Evolutionary conservation across 805 yeast genomes (phyloP).

Genomic region (Saturnispora gosingensis): DNA sequence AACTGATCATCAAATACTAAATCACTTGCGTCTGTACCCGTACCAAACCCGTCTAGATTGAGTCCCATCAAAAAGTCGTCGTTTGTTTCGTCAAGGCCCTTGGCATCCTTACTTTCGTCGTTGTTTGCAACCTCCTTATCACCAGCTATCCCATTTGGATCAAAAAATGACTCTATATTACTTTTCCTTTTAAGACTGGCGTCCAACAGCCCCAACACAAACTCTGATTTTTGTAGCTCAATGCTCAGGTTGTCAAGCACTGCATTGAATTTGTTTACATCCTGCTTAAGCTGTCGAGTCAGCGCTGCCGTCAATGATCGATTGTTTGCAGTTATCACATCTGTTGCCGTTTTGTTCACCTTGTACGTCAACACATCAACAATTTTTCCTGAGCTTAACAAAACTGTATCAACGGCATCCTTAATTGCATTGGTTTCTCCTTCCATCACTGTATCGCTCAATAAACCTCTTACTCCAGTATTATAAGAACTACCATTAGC

Average conservation of each 20-base stretch:
- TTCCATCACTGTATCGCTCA: background rate
- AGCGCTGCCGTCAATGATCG: constrained; percentile 22
- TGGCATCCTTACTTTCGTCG: background rate
- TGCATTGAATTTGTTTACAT: constrained; percentile 23
- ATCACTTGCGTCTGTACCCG: background rate
- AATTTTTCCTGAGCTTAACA: constrained; percentile 27
- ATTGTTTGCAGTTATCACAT: constrained; percentile 23
- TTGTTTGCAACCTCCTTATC: background rate
- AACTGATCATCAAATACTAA: constrained; percentile 13
- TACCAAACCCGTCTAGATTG: background rate
- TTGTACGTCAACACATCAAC: constrained; percentile 25
- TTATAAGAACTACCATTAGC: background rate
- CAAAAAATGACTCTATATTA: background rate
- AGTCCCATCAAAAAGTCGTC: background rate
- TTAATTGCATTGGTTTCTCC: constrained; percentile 4
- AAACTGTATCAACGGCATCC: constrained; percentile 26
- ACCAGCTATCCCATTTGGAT: background rate
- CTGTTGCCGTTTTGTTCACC: constrained; percentile 19
- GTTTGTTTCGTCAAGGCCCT: background rate
- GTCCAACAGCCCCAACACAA: constrained; percentile 21
- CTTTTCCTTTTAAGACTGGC: constrained; percentile 23
- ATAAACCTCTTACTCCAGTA: no score
- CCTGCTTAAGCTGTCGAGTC: constrained; percentile 18
- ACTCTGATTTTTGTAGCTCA: constrained; percentile 24
- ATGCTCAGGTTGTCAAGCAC: constrained; percentile 22